Evolutionary conservation across 352 stramenopile species (phyloP), one percentile per base, ranked within the genome.

Genomic region (Globisporangium okanoganense): DNA sequence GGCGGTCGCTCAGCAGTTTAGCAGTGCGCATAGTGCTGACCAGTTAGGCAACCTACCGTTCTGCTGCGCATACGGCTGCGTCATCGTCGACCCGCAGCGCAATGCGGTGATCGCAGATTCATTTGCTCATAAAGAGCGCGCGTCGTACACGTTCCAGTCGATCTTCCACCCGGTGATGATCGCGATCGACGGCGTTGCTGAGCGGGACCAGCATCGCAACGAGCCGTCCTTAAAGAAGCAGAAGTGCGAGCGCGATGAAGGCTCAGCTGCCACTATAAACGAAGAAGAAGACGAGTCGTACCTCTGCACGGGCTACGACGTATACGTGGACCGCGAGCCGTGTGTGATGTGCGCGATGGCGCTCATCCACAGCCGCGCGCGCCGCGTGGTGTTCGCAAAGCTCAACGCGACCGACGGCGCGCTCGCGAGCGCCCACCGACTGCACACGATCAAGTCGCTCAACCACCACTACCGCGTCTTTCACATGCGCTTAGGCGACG

Each of bases 271-370:
- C 18, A 24, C 52, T 25, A 35, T 48, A 53, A 27, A 66, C 18
- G 29, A 55, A 38, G 36, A 35, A 22, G 33, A 47, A 64, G 41
- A 54, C n/a, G 70, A 88, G 58, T 90, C 87, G 36, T 97, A 97
- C 57, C 62, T 97, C 56, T 96, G 88, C 63, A 97, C 88, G 5
- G 87, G 86, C 35, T 92, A 96, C 62, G 90, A 96, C 43, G 69
- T 96, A 41, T 96, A 92, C 53, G 20, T 95, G 22, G 87, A 95
- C 55, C 58, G 70, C 25, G 90, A 97, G 69, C 90, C 90, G 43
- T 97, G 88, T 45, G 72, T 71, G 16, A 96, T 96, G 87, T 97
- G 88, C 56, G 82, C 90, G 1, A 97, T 97, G 90, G 90, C 88
- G 8, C 75, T 97, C 1, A 69, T 96, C 3, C 90, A 97, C 75